Evolutionary conservation across 2,329 filamentous ascomycete species (phyloP).

Genomic region (Escovopsis sp.): DNA sequence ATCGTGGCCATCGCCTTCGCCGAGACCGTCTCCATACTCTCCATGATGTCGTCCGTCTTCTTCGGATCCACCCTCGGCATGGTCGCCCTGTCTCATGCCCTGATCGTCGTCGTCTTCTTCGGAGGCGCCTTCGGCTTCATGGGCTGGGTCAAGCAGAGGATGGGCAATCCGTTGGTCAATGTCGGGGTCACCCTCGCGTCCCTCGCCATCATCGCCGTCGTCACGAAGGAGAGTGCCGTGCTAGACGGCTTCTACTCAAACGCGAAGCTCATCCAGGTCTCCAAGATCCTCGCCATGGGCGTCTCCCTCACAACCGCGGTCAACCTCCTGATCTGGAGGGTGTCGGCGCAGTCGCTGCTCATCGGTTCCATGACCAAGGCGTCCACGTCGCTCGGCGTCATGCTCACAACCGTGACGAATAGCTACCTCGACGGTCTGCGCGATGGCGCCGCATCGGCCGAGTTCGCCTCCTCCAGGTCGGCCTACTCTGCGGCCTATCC

Average conservation of each 20-base stretch:
- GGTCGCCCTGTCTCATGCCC: constrained; percentile 55
- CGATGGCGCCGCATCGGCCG: constrained; percentile 47
- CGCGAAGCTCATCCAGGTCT: constrained; percentile 32
- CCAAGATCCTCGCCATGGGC: constrained; percentile 69
- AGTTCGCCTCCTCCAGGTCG: constrained; percentile 43
- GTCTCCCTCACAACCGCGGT: constrained; percentile 53
- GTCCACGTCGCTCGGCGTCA: constrained; percentile 60
- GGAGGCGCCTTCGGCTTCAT: constrained; percentile 71
- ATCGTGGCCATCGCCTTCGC: constrained; percentile 58
- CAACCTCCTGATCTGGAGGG: constrained; percentile 60
- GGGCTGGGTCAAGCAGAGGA: constrained; percentile 65
- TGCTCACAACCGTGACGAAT: constrained; percentile 62
- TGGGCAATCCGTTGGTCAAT: constrained; percentile 62
- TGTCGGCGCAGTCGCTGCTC: constrained; percentile 56
- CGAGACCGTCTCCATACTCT: constrained; percentile 53
- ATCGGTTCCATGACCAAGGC: constrained; percentile 56
- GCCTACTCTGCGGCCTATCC: constrained; percentile 45
- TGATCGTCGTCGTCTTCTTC: constrained; percentile 67
- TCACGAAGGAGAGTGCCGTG: constrained; percentile 76
- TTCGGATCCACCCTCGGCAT: constrained; percentile 51
- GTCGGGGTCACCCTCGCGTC: constrained; percentile 71
- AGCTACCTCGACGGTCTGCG: constrained; percentile 72
- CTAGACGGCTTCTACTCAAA: constrained; percentile 64
- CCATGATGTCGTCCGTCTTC: constrained; percentile 68
- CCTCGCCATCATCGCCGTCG: constrained; percentile 67